phyloP scores from a whole-genome alignment of 202 grass and related monocot genomes.

The Bolboschoenoplectus hybrid region DNA sequence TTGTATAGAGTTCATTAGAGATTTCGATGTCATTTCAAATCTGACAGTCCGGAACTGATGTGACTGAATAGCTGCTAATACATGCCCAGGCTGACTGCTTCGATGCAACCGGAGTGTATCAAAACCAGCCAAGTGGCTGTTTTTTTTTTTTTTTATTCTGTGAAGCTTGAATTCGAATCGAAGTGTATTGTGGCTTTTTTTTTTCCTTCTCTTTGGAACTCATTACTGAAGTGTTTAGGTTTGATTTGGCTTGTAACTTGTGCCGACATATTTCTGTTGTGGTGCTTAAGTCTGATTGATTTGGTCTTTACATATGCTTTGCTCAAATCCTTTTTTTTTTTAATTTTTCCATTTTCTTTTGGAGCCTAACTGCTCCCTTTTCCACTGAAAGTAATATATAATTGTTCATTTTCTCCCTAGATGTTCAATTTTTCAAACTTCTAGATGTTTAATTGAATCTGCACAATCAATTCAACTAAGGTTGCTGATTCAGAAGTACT shows the following conservation, averaged over 20 bases:
- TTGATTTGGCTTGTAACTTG: constrained; percentile 28
- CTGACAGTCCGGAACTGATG: not conserved
- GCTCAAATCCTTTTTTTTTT: not conserved
- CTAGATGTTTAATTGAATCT: not conserved
- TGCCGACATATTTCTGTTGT: not conserved
- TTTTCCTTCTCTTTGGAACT: not conserved
- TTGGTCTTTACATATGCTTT: not conserved
- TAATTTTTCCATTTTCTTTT: not conserved
- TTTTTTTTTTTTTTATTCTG: not conserved
- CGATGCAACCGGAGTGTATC: not conserved
- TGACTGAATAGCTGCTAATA: not conserved
- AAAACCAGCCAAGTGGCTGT: not conserved
- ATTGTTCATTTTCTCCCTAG: not conserved
- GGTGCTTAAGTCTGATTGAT: not conserved
- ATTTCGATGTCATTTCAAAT: not conserved
- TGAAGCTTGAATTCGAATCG: not conserved
- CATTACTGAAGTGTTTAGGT: constrained; percentile 7
- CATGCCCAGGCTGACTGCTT: not conserved
- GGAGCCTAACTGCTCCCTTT: not conserved
- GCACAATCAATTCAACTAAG: not conserved
- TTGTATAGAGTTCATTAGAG: not conserved
- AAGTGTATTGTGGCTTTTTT: not conserved
- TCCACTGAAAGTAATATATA: not conserved
- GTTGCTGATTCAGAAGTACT: not conserved
- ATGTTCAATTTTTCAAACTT: not conserved